These are phyloP conservation scores for Cyberlindnera maclurae DNA, from an alignment of 805 yeast genomes.

Conservation along the genomic window DNA sequence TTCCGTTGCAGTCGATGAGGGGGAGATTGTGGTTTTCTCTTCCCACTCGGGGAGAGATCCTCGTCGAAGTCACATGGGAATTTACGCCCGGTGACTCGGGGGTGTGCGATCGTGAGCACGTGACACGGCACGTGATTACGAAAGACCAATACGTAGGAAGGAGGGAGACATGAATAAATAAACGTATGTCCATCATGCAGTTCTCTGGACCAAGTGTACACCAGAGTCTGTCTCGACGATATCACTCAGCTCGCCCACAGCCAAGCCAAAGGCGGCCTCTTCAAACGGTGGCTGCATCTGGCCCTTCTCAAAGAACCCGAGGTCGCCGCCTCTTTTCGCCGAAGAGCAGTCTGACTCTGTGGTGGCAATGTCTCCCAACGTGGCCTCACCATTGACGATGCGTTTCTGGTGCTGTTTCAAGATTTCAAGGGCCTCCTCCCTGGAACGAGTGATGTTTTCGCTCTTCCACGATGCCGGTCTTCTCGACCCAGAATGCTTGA, in stretches of 20 bases:
- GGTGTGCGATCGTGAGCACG: too few relatives aligned
- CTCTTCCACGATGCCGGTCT: conserved; percentile 91
- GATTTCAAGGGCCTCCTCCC: conserved; percentile 75
- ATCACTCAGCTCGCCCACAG: conserved; percentile 77
- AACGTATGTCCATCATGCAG: conserved; percentile 33
- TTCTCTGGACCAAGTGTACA: conserved; percentile 79
- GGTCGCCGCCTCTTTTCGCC: conserved; percentile 82
- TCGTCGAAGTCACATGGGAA: conserved; percentile 2
- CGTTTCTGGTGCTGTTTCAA: conserved; percentile 49
- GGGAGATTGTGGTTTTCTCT: neutral
- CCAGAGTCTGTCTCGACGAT: conserved; percentile 90
- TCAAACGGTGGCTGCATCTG: conserved; percentile 96
- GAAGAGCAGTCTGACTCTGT: conserved; percentile 88
- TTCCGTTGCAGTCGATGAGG: neutral
- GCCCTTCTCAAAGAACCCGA: conserved; percentile 83
- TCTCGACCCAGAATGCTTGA: conserved; percentile 78
- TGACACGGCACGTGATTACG: neutral
- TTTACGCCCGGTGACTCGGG: conserved; percentile 1
- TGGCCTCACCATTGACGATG: conserved; percentile 56
- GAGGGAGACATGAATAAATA: neutral
- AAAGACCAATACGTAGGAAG: neutral
- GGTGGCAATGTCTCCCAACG: conserved; percentile 65
- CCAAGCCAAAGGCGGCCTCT: conserved; percentile 72
- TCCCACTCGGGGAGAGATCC: neutral
- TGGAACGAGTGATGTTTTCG: conserved; percentile 63